Conservation (phyloP, 805 yeast species). For the Torulaspora maleeae region DNA sequence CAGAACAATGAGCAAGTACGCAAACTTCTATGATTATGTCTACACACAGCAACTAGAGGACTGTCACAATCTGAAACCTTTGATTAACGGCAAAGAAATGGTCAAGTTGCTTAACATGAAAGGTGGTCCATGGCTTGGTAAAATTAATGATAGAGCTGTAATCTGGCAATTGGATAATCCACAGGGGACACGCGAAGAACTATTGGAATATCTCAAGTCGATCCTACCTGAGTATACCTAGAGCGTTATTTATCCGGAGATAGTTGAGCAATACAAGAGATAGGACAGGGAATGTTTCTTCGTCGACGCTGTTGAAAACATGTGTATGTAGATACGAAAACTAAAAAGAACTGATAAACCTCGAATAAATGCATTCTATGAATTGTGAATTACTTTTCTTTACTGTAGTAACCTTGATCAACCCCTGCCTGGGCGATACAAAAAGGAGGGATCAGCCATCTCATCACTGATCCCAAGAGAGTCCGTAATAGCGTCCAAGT, state of each 20-base stretch:
- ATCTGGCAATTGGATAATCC: slow-evolving; percentile 81
- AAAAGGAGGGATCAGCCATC: slow-evolving; percentile 9
- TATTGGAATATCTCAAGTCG: slow-evolving; percentile 41
- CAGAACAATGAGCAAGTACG: slow-evolving; percentile 30
- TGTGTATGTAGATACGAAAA: not conserved
- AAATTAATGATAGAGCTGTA: slow-evolving; percentile 50
- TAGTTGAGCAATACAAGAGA: no score
- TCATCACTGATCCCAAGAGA: slow-evolving; percentile 9
- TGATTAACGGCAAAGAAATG: slow-evolving; percentile 73
- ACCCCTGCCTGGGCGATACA: not conserved
- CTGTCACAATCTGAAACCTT: slow-evolving; percentile 48
- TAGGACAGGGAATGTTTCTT: no score
- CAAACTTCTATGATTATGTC: slow-evolving; percentile 31
- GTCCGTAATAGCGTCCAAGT: slow-evolving; percentile 9
- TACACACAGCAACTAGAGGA: slow-evolving; percentile 22
- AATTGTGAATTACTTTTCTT: not conserved
- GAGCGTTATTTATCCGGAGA: not conserved
- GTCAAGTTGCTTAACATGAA: slow-evolving; percentile 47
- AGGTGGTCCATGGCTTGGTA: slow-evolving; percentile 86
- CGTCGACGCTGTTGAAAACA: not conserved
- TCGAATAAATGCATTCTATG: slow-evolving; percentile 2
- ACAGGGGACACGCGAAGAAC: slow-evolving; percentile 45
- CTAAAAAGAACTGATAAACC: slow-evolving; percentile 1
- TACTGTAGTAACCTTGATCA: not conserved
- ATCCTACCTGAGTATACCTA: slow-evolving; percentile 23